Evolutionary conservation across 2,329 filamentous ascomycete species (phyloP), one percentile per base, ranked within the genome.

Genomic region (Cercospora citrullina): DNA sequence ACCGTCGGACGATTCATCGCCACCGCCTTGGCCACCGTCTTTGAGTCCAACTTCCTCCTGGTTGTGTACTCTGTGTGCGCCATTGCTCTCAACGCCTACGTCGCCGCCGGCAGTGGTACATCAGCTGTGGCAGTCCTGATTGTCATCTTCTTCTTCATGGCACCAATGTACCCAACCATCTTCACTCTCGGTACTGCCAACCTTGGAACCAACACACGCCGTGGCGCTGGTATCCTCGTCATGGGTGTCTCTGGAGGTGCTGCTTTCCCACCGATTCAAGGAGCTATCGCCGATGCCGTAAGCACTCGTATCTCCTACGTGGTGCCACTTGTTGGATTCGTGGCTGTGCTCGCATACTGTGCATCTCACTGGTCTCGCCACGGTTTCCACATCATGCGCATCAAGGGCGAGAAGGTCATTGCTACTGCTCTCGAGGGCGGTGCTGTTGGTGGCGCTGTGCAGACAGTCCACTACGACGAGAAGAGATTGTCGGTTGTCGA

Each of bases 241-340:
- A 79, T 79, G 78, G 77, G 77, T 58, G 78, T 80, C 10, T 76
- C 74, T 16, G 77, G 78, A 30, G 75, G 71, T 55, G 70, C 65
- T 39, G 76, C 78, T 58, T 79, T 79, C 71, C 75, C 77, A n/a
- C 77, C 77, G 4, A 78, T 79, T 63, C 77, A 78, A 68, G 66
- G 77, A 65, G 78, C 77, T 62, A 75, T 82, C 55, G 81, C 80
- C 48, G 80, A 81, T 68, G 72, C 78, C 5, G 78, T 74, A 53
- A 75, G 72, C 64, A 83, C 80, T 28, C 72, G 80, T 5, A 80
- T 81, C 73, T 82, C 80, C 14, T 83, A 82, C 73, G 64, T 83
- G 26, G 81, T 83, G 0, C 81, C 82, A 5, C 74, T 82, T 14
- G 76, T 81, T 63, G 81, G 81, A 23, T 83, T 83, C 73, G 65